Evolutionary conservation across 768 basidiomycete species (phyloP).

Genomic region (Serendipita sp.): DNA sequence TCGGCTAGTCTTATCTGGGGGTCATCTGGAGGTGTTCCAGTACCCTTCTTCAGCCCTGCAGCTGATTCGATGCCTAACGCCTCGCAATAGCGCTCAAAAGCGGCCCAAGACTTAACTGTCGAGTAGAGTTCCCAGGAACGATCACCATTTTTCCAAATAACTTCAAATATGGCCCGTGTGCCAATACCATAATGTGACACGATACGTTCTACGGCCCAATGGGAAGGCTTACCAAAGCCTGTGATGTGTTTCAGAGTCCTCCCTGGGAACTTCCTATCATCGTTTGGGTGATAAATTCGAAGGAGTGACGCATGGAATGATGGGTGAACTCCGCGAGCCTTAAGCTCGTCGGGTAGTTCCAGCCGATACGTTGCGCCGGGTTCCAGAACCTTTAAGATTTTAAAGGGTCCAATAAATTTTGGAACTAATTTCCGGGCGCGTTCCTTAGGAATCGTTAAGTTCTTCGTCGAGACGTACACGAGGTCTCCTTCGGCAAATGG

Average conservation of each 20-base stretch:
- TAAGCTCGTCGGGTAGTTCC: constrained; percentile 18
- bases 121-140: constrained; percentile 21
- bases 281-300: constrained; percentile 20
- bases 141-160: constrained; percentile 23
- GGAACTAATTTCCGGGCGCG: constrained; percentile 19
- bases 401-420: constrained; percentile 29
- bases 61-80: constrained; percentile 14
- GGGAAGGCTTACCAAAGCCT: constrained; percentile 15
- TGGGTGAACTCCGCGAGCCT: constrained; percentile 16
- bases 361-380: constrained; percentile 15
- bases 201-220: constrained; percentile 20
- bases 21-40: constrained; percentile 1
- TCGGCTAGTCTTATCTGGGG: not conserved
- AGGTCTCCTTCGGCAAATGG: constrained; percentile 18
- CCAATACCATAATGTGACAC: constrained; percentile 17
- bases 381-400: constrained; percentile 11
- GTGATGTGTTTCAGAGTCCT: constrained; percentile 16
- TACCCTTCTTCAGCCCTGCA: constrained; percentile 4
- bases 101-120: constrained; percentile 14
- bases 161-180: constrained; percentile 18
- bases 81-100: constrained; percentile 19
- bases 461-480: constrained; percentile 23
- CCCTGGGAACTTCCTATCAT: constrained; percentile 23
- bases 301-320: constrained; percentile 25
- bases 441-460: constrained; percentile 21